Conservation (phyloP, 2,329 filamentous ascomycete species). For the Zalaria obscura region DNA sequence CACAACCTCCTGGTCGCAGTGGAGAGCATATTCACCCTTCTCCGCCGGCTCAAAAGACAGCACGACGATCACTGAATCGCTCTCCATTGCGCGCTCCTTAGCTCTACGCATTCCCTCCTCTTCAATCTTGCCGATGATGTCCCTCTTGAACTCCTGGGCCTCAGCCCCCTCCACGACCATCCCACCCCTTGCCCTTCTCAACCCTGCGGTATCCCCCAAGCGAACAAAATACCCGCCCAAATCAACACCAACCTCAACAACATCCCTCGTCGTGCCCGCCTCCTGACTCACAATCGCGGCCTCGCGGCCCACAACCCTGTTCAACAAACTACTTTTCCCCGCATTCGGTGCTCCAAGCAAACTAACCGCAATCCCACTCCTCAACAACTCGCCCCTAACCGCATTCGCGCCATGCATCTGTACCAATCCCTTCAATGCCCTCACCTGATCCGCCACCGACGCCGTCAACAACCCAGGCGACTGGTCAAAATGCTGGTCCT, state of each 20-base stretch:
- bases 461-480: slow-evolving; percentile 56
- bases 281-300: slow-evolving; percentile 90
- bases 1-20: slow-evolving; percentile 40
- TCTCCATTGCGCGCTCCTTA: slow-evolving; percentile 63
- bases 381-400: slow-evolving; percentile 67
- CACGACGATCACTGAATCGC: slow-evolving; percentile 74
- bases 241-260: slow-evolving; percentile 84
- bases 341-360: slow-evolving; percentile 85
- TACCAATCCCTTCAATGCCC: slow-evolving; percentile 47
- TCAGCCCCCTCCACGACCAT: slow-evolving; percentile 1
- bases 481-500: slow-evolving; percentile 95
- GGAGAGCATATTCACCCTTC: slow-evolving; percentile 11
- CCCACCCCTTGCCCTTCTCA: slow-evolving; percentile 40
- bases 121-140: slow-evolving; percentile 58
- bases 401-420: slow-evolving; percentile 60
- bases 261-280: slow-evolving; percentile 84
- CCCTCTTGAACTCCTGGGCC: slow-evolving; percentile 5
- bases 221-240: slow-evolving; percentile 80
- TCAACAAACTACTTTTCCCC: slow-evolving; percentile 89
- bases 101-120: slow-evolving; percentile 82
- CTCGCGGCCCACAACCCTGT: slow-evolving; percentile 76
- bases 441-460: slow-evolving; percentile 54
- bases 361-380: slow-evolving; percentile 74
- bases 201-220: slow-evolving; percentile 89
- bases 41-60: slow-evolving; percentile 51